Conservation (phyloP, 2,329 filamentous ascomycete genomes). For the Fusarium armeniacum region DNA sequence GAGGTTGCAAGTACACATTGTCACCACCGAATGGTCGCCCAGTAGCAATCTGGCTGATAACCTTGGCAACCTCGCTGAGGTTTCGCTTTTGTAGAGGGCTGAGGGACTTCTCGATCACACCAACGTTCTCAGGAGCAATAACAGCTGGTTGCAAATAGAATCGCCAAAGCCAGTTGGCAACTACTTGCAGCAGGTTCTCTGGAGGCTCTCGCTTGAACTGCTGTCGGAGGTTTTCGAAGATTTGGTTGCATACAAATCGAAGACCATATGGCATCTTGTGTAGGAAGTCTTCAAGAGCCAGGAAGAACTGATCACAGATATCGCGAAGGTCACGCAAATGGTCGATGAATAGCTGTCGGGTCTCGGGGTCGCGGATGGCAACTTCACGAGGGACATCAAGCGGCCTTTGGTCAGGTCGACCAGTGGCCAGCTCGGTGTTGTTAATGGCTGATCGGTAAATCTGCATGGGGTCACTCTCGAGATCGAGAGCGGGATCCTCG, state of each 20-base stretch:
- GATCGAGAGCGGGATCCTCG: constrained; percentile 88
- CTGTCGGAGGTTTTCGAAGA: constrained; percentile 81
- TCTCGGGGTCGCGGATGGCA: constrained; percentile 96
- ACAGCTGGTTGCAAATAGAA: constrained; percentile 93
- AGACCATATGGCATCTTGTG: constrained; percentile 94
- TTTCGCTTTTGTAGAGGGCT: constrained; percentile 95
- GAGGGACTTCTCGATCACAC: constrained; percentile 89
- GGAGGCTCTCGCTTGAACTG: constrained; percentile 86
- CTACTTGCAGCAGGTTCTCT: constrained; percentile 82
- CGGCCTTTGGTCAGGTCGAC: constrained; percentile 82
- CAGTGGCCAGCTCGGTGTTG: constrained; percentile 95
- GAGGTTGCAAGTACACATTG: constrained; percentile 93
- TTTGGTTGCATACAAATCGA: constrained; percentile 88
- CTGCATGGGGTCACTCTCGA: constrained; percentile 97
- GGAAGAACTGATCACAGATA: constrained; percentile 91
- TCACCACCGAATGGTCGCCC: constrained; percentile 93
- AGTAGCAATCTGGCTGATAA: constrained; percentile 88
- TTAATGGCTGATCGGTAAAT: constrained; percentile 97
- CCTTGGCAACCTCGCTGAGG: constrained; percentile 89
- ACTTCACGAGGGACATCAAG: constrained; percentile 90
- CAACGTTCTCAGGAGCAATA: constrained; percentile 90
- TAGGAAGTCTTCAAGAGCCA: constrained; percentile 83
- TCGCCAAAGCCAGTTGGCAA: constrained; percentile 93
- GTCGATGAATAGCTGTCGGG: constrained; percentile 90
- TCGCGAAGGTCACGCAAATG: constrained; percentile 94